A percentile compares a stretch with the other conserved stretches of the same genome.
phyloP scores from a whole-genome alignment of 495 filamentous ascomycete species.

The Penicillium cosmopolitanum region DNA sequence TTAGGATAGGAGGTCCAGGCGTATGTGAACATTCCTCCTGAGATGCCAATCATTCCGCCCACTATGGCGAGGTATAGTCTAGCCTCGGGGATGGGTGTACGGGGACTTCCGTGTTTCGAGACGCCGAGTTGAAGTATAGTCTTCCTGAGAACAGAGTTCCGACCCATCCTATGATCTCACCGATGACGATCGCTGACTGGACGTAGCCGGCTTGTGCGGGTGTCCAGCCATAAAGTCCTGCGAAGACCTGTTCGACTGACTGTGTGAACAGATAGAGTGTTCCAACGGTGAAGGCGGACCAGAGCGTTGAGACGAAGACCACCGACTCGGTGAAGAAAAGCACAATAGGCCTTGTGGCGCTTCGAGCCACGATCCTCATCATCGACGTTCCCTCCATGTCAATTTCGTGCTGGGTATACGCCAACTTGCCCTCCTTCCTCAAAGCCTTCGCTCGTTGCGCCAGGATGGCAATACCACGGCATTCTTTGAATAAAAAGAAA shows the following conservation, averaged over 20 bases:
- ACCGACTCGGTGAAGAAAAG: slow-evolving; percentile 59
- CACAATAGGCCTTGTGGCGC: slow-evolving; percentile 42
- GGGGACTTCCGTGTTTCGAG: slow-evolving; percentile 34
- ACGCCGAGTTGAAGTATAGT: slow-evolving; percentile 37
- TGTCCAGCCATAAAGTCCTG: slow-evolving; percentile 36
- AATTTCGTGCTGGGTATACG: slow-evolving; percentile 45
- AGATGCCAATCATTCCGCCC: slow-evolving; percentile 34
- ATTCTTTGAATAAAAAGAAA: slow-evolving; percentile 45
- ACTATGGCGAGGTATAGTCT: slow-evolving; percentile 38
- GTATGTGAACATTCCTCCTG: slow-evolving; percentile 45
- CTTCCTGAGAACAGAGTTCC: slow-evolving; percentile 27
- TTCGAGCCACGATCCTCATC: slow-evolving; percentile 26
- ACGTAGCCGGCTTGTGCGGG: slow-evolving; percentile 40
- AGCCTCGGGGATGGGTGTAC: slow-evolving; percentile 42
- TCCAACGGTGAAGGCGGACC: slow-evolving; percentile 55
- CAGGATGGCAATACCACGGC: slow-evolving; percentile 46
- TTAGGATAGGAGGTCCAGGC: slow-evolving; percentile 41
- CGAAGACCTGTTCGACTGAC: slow-evolving; percentile 46
- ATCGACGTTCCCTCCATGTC: slow-evolving; percentile 30
- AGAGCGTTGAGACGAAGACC: slow-evolving; percentile 52
- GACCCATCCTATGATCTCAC: slow-evolving; percentile 36
- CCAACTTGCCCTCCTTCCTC: slow-evolving; percentile 31
- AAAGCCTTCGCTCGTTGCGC: slow-evolving; percentile 34
- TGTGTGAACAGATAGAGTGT: slow-evolving; percentile 55
- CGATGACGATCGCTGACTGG: slow-evolving; percentile 43